These are phyloP conservation scores for Acacia confusa DNA, from an alignment of 306 rosid genomes.

Conservation along the genomic window DNA sequence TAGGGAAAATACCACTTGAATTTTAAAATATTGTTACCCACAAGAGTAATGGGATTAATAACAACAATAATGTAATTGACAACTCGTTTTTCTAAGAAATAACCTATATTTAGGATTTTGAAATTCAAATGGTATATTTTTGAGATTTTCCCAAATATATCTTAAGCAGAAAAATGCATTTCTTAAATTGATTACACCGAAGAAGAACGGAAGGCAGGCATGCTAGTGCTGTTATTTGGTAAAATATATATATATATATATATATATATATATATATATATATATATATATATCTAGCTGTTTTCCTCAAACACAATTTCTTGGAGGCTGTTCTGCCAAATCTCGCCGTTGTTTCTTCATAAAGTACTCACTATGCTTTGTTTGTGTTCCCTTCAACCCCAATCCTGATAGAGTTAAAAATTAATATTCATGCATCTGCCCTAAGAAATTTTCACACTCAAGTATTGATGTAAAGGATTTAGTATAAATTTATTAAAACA, in stretches of 20 bases:
- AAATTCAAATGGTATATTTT: too few species aligned
- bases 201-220: background rate
- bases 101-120: too few species aligned
- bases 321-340: background rate
- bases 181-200: background rate
- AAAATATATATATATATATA: too few species aligned
- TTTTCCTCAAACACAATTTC: constrained; percentile 4
- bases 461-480: background rate
- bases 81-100: too few species aligned
- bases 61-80: too few species aligned
- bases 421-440: background rate
- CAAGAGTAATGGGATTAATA: too few species aligned
- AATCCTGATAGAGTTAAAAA: background rate
- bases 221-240: background rate
- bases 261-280: too few species aligned
- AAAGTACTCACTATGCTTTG: background rate
- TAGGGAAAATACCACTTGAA: too few species aligned
- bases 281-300: background rate
- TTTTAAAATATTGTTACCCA: too few species aligned
- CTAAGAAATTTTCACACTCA: background rate
- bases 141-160: background rate
- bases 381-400: background rate
- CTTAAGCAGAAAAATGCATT: background rate
- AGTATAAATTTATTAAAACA: background rate
- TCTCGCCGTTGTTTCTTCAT: background rate